Base-by-base conservation (phyloP, 768 basidiomycete genomes). In the Lactarius quietus region DNA sequence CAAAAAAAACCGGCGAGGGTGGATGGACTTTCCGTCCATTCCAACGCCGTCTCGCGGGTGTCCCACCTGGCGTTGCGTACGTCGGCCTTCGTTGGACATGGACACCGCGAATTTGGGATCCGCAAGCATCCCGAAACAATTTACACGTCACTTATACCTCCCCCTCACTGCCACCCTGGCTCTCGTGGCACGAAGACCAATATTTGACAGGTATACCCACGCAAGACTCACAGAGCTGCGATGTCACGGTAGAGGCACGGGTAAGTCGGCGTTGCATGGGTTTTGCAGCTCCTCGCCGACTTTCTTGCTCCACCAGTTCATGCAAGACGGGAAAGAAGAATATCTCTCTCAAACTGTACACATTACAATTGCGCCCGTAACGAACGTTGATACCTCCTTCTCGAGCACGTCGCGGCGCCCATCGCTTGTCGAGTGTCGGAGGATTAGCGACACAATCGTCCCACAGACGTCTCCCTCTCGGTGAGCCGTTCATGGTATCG, bases 61-160 rank as follows among this genome's bases (percentile, higher is more conserved):
- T 82, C 12, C 91, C 95, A 17, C 88, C 93, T 17, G 78, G 83
- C 48, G 86, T 92, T 59, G 96, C 93, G 61, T 92, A 93, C 72
- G 84, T 84, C 64, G 89, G 90, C 59, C 77, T 93, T 29, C 83
- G 82, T 57, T 98, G 92, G 91, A 82, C 84, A 38, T 99, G 95
- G 93, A 84, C 88, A 62, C 95, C 96, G 35, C 89, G 90, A 67
- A 87, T 99, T 52, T 98, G 95, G 94, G 95, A 98, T 78, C 97
- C 96, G 7, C 95, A 98, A 75, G 89, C 88, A 48, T 88, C 92
- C 15, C 87, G 90, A 71, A 80, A 87, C 62, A 92, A 90, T 72
- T 79, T 94, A 68, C 83, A 86, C 54, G 92, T 96, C 38, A 79
- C 82, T 18, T 98, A 90, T 72, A 85, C 81, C 69, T 95, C 93